Evolutionary conservation across 352 stramenopile species (phyloP), one percentile per base, ranked within the genome.

Genomic region (Globisporangium lucens): DNA sequence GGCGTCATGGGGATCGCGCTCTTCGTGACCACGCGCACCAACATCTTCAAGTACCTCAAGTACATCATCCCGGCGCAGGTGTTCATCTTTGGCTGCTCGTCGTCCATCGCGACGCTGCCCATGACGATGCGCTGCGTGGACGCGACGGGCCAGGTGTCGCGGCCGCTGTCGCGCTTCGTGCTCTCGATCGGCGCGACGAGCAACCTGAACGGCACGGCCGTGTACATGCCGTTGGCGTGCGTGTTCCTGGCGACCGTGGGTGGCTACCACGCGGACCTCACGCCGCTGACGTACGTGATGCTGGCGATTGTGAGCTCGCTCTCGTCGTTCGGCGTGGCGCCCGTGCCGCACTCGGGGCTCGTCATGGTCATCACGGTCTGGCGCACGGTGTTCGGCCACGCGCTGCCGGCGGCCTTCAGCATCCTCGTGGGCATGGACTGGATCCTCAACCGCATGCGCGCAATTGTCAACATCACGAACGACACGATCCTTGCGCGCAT

Each of bases 361-460:
- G 85, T 91, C 29, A 91, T 92, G 82, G 76, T 88, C 30, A 85
- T 95, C 59, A 95, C 83, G 6, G 79, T 93, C 15, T 93, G 85
- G 83, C 72, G 76, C 27, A 91, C 85, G 13, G 83, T 91, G 15
- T 92, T 92, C 51, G 71, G 75, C 7, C 61, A 77, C 8, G 71
- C 87, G 13, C 56, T 93, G 47, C 87, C 85, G 0, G 67, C 79
- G 13, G 79, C 80, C 10, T 93, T 95, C 63, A 81, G 79, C 10
- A 77, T 91, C 62, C 55, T 93, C 15, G 83, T 93, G 56, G 88
- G 82, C 29, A 77, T 68, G 4, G 83, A 93, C 66, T 92, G 84
- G 79, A 78, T 93, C 62, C 60, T 93, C 47, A 82, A 93, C 69
- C 83, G 85, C 29, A 85, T 90, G 68, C 79, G 82, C 4, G 83